These are phyloP conservation scores for Mucor lusitanicus DNA, from an alignment of 371 early-diverging fungal species.

Conservation along the genomic window DNA sequence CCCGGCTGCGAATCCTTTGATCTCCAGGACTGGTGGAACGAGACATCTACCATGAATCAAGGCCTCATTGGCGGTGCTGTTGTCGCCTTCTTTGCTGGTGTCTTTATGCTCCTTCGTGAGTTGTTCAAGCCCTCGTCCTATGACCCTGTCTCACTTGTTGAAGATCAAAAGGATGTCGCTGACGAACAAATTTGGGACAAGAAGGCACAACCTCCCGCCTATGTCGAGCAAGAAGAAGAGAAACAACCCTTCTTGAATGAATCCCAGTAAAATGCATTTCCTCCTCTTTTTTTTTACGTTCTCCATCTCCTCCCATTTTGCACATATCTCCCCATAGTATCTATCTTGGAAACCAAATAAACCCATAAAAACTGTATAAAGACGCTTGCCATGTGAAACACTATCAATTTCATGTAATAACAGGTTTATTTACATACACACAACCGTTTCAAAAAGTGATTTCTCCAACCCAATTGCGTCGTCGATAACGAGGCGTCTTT, in stretches of 20 bases:
- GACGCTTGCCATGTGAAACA: background rate
- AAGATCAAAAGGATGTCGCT: constrained; percentile 10
- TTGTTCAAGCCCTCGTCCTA: constrained; percentile 23
- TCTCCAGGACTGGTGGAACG: constrained; percentile 42
- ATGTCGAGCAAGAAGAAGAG: constrained; percentile 32
- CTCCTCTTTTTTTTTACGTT: background rate
- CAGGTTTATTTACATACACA: background rate
- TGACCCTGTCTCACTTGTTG: constrained; percentile 20
- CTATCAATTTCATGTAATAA: background rate
- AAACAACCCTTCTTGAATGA: constrained; percentile 34
- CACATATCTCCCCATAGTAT: no score
- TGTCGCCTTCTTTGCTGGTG: constrained; percentile 27
- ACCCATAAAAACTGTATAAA: background rate
- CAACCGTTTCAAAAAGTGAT: constrained; percentile 25
- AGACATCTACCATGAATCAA: constrained; percentile 21
- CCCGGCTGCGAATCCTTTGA: constrained; percentile 19
- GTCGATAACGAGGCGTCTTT: constrained; percentile 23
- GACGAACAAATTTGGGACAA: constrained; percentile 13
- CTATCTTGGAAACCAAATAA: background rate
- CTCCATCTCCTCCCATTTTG: background rate
- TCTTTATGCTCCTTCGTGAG: constrained; percentile 32
- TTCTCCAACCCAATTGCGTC: constrained; percentile 38
- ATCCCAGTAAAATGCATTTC: background rate
- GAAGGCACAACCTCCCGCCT: constrained; percentile 36
- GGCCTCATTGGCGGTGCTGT: constrained; percentile 32